These are phyloP conservation scores for Sextonia rubra DNA, from an alignment of 164 flowering plant genomes.

Conservation along the genomic window DNA sequence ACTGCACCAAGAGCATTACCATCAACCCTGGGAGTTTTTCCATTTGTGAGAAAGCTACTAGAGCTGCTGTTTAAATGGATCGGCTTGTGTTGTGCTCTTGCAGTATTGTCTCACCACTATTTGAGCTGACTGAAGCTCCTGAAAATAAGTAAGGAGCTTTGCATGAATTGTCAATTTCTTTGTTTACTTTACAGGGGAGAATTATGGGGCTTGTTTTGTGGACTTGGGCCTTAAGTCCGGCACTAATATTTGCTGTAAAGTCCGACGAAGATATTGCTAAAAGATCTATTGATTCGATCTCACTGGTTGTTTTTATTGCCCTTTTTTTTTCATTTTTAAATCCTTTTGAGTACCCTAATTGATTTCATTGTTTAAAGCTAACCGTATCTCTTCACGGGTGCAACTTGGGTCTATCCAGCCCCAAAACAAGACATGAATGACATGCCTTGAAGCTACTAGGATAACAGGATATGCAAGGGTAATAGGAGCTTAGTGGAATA, in stretches of 20 bases:
- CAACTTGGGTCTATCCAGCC: too few species aligned
- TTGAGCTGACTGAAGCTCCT: not conserved
- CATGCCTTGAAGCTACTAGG: too few species aligned
- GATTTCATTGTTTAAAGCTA: too few species aligned
- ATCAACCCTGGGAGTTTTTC: slow-evolving; percentile 84
- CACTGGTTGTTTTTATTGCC: not conserved
- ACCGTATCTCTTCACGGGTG: too few species aligned
- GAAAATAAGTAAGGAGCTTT: not conserved
- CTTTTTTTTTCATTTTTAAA: too few species aligned
- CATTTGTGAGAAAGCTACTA: slow-evolving; percentile 53
- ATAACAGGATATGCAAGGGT: too few species aligned
- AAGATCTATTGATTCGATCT: too few species aligned
- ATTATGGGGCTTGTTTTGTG: not conserved
- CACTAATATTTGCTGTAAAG: too few species aligned
- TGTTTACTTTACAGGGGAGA: not conserved
- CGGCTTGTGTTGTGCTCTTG: not conserved
- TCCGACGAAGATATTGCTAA: too few species aligned
- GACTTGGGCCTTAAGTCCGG: not conserved
- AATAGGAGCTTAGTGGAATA: too few species aligned
- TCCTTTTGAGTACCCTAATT: too few species aligned
- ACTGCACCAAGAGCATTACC: slow-evolving; percentile 98
- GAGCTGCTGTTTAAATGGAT: slow-evolving; percentile 6
- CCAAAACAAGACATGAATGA: too few species aligned
- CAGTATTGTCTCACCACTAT: not conserved
- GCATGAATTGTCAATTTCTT: not conserved